Evolutionary conservation across 192 early-diverging fungal genomes (phyloP).

Genomic region (Chytriomyces sp.): DNA sequence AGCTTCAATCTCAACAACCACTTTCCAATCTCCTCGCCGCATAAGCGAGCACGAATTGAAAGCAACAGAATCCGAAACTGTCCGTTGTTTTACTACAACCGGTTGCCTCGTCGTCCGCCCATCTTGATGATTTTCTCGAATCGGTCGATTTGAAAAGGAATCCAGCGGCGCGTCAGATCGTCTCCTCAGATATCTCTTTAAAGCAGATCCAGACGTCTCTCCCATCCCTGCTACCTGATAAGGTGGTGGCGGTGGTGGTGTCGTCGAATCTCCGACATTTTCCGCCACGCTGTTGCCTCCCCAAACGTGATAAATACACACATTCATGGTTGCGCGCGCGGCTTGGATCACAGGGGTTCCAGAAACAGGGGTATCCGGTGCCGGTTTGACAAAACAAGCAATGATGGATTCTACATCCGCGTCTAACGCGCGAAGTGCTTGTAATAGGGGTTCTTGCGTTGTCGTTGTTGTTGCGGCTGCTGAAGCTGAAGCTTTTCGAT

Average conservation of each 20-base stretch:
- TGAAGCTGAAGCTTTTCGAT: neutral
- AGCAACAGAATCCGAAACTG: neutral
- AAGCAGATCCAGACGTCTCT: neutral
- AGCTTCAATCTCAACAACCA: constrained; percentile 6
- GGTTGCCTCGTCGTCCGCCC: neutral
- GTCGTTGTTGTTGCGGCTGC: neutral
- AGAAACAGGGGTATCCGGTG: constrained; percentile 12
- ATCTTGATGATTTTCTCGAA: no score
- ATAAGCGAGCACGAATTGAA: neutral
- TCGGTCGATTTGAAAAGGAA: no score
- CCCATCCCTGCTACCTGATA: neutral
- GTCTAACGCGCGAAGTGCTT: constrained; percentile 1
- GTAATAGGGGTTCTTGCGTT: neutral
- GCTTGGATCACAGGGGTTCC: neutral
- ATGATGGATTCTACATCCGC: constrained; percentile 5
- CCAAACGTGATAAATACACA: neutral
- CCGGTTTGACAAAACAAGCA: neutral
- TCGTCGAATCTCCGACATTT: no score
- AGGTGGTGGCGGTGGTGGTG: no score
- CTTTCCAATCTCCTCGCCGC: constrained; percentile 11
- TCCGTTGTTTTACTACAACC: neutral
- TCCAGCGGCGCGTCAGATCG: no score
- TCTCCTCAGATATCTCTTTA: no score
- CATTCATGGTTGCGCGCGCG: neutral
- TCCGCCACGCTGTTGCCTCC: no score